Percentiles rank a stretch among this genome's conserved stretches.
Conservation (phyloP, 306 rosid genomes). For the Amphicarpaea edgeworthii region DNA sequence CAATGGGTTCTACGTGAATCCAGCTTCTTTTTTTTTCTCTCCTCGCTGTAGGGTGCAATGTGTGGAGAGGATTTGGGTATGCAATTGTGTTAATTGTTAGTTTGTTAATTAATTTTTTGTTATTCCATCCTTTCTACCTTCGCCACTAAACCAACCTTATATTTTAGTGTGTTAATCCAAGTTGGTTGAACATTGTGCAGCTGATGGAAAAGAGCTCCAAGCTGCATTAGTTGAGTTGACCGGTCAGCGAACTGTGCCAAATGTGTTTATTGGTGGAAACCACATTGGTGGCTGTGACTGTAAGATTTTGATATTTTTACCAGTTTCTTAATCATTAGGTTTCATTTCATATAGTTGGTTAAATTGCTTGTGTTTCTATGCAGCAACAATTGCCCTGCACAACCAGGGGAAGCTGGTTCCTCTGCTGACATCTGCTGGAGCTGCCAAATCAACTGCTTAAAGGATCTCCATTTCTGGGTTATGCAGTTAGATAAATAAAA, state of each 20-base stretch:
- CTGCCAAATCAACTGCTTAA: conserved; percentile 54
- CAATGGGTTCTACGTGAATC: background rate
- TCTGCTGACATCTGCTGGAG: conserved; percentile 75
- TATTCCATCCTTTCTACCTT: too few species aligned
- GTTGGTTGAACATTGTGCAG: conserved; percentile 55
- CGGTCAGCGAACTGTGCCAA: conserved; percentile 85
- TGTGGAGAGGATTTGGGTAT: background rate
- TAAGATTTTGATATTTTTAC: conserved; percentile 47
- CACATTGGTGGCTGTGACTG: conserved; percentile 96
- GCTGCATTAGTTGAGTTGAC: conserved; percentile 75
- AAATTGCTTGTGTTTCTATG: conserved; percentile 42
- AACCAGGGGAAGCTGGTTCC: conserved; percentile 73
- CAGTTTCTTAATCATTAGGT: conserved; percentile 21
- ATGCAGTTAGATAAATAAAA: conserved; percentile 39
- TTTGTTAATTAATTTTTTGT: too few species aligned
- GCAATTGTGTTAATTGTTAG: too few species aligned
- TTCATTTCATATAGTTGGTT: conserved; percentile 6
- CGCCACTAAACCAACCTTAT: too few species aligned
- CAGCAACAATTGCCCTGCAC: conserved; percentile 69
- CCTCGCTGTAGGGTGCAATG: background rate
- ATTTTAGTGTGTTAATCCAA: conserved; percentile 1
- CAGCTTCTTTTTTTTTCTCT: background rate
- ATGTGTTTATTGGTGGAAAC: conserved; percentile 87
- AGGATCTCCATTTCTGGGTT: conserved; percentile 11
- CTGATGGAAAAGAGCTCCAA: conserved; percentile 81